phyloP scores from a whole-genome alignment of 2,329 filamentous ascomycete species.

The Chrysoporthe austroafricana region DNA sequence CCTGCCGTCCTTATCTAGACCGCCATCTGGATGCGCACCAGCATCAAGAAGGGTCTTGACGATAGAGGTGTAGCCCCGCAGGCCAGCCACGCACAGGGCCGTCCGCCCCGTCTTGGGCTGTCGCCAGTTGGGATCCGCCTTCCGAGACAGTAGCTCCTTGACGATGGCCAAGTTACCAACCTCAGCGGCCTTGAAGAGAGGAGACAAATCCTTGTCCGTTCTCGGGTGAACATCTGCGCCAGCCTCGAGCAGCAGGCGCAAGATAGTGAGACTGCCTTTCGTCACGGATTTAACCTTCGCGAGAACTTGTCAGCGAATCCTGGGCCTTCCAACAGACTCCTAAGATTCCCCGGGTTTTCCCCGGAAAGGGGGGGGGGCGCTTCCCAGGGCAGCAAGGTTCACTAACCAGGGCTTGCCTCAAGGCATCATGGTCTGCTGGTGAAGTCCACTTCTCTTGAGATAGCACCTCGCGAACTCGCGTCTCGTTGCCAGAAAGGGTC shows the following conservation, averaged over 20 bases:
- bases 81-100: constrained; percentile 41
- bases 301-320: background rate
- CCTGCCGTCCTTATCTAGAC: constrained; percentile 45
- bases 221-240: constrained; percentile 43
- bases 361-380: too few species aligned
- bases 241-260: constrained; percentile 43
- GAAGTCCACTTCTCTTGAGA: constrained; percentile 42
- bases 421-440: constrained; percentile 40
- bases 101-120: constrained; percentile 36
- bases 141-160: constrained; percentile 38
- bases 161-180: constrained; percentile 41
- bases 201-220: constrained; percentile 41
- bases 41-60: constrained; percentile 38
- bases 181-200: constrained; percentile 45
- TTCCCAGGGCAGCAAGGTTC: background rate
- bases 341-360: background rate
- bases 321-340: background rate
- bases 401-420: constrained; percentile 42
- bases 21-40: constrained; percentile 40
- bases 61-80: constrained; percentile 41
- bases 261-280: constrained; percentile 41
- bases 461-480: constrained; percentile 42
- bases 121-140: constrained; percentile 40
- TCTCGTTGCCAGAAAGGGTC: constrained; percentile 43
- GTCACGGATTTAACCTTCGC: constrained; percentile 37